Evolutionary conservation across 306 rosid genomes (phyloP).

Genomic region (Bauhinia variegata): DNA sequence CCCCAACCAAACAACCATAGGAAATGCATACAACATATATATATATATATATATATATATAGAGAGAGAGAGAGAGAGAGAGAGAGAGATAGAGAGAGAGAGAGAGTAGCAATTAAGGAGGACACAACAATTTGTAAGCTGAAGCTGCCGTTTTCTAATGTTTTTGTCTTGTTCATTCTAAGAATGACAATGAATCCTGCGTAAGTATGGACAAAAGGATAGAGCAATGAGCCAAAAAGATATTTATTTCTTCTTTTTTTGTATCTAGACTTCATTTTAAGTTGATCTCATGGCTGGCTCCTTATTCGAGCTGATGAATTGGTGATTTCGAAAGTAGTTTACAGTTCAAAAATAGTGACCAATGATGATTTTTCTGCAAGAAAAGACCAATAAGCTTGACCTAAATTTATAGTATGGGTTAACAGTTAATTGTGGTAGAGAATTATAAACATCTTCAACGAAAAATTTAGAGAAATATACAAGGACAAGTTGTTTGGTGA

Average conservation of each 20-base stretch:
- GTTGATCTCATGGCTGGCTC: conserved; percentile 19
- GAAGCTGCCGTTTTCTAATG: conserved; percentile 13
- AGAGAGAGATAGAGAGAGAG: too few species aligned
- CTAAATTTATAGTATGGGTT: background rate
- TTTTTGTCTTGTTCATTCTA: conserved; percentile 25
- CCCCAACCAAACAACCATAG: conserved; percentile 46
- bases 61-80: too few species aligned
- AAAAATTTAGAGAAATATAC: background rate
- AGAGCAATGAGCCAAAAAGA: background rate
- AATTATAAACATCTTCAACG: too few species aligned
- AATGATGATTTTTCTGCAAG: background rate
- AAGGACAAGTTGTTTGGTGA: background rate
- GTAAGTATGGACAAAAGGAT: background rate
- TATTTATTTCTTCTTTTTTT: too few species aligned
- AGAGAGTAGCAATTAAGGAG: conserved; percentile 19
- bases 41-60: too few species aligned
- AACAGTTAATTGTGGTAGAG: too few species aligned
- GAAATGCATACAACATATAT: background rate
- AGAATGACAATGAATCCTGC: background rate
- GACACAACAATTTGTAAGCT: conserved; percentile 16
- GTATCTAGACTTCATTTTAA: conserved; percentile 15
- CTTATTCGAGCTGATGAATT: background rate
- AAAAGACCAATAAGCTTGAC: background rate
- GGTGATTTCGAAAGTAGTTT: background rate
- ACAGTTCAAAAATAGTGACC: background rate